A percentile compares a stretch with the other conserved stretches of the same genome.
Conservation (phyloP, 805 yeast genomes). For the Kluyveromyces aestuarii region DNA sequence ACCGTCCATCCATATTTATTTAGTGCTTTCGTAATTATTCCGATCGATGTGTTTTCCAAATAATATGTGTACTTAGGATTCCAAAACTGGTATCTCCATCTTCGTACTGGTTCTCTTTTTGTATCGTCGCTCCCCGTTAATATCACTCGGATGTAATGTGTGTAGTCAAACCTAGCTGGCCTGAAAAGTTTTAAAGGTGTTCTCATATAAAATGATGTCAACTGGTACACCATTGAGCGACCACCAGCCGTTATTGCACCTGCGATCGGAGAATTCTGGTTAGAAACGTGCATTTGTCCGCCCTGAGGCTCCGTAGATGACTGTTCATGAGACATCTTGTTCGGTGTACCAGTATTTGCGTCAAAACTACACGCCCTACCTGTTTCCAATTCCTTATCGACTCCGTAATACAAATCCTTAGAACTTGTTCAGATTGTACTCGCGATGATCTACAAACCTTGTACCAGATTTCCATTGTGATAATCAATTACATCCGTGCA, state of each 20-base stretch:
- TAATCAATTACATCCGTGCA: too few relatives aligned
- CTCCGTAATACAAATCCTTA: too few relatives aligned
- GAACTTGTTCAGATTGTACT: too few relatives aligned
- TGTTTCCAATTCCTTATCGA: too few relatives aligned
- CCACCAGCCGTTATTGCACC: conserved; percentile 82
- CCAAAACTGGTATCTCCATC: conserved; percentile 2
- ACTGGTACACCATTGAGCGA: conserved; percentile 71
- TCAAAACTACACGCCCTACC: too few relatives aligned
- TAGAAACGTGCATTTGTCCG: conserved; percentile 2
- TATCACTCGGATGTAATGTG: conserved; percentile 54
- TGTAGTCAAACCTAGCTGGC: conserved; percentile 83
- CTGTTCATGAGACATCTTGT: not conserved
- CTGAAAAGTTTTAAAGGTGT: conserved; percentile 79
- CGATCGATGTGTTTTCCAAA: conserved; percentile 71
- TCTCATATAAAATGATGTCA: conserved; percentile 68
- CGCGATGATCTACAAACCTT: too few relatives aligned
- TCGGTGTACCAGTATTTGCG: too few relatives aligned
- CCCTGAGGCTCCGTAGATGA: not conserved
- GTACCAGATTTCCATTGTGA: too few relatives aligned
- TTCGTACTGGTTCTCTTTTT: not conserved
- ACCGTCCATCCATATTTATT: conserved; percentile 77
- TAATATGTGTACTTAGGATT: conserved; percentile 22
- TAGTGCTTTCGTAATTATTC: conserved; percentile 61
- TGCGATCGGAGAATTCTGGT: conserved; percentile 44
- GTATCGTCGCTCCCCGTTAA: conserved; percentile 24